Evolutionary conservation across 495 filamentous ascomycete species (phyloP).

Genomic region (Tirmania nivea): DNA sequence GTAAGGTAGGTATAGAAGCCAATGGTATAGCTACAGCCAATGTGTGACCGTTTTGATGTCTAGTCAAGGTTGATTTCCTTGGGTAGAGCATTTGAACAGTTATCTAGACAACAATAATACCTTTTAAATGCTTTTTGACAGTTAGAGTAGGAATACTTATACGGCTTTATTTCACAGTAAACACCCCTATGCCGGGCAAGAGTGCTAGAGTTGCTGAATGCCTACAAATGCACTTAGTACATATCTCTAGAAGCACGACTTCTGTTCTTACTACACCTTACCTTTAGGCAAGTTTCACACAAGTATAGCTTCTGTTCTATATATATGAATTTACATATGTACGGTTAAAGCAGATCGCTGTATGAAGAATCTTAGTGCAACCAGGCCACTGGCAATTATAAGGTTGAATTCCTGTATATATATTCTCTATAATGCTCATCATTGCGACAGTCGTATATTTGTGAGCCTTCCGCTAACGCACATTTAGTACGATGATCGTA

Average conservation of each 20-base stretch:
- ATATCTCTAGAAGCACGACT: no score
- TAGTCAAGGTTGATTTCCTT: constrained; percentile 75
- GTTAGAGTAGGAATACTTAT: constrained; percentile 92
- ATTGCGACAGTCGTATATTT: no score
- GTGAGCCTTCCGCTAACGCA: no score
- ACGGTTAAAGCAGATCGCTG: constrained; percentile 91
- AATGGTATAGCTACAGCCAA: constrained; percentile 73
- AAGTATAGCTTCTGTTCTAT: constrained; percentile 94
- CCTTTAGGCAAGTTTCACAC: constrained; percentile 94
- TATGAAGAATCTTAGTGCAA: constrained; percentile 94
- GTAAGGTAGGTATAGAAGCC: constrained; percentile 35
- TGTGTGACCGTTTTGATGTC: constrained; percentile 89
- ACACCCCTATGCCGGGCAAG: constrained; percentile 83
- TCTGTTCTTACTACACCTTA: constrained; percentile 28
- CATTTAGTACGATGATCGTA: no score
- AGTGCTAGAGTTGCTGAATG: constrained; percentile 96
- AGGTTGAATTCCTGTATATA: constrained; percentile 77
- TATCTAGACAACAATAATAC: constrained; percentile 4
- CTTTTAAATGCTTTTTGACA: constrained; percentile 94
- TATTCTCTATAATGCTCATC: constrained; percentile 43
- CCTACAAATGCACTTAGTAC: constrained; percentile 28
- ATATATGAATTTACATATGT: constrained; percentile 81
- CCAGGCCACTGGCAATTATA: constrained; percentile 80
- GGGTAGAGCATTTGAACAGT: not conserved
- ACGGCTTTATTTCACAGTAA: constrained; percentile 86